Evolutionary conservation across 106 monocot species (phyloP), one percentile per base, ranked within the genome.

Genomic region (Cymbidium sinense): DNA sequence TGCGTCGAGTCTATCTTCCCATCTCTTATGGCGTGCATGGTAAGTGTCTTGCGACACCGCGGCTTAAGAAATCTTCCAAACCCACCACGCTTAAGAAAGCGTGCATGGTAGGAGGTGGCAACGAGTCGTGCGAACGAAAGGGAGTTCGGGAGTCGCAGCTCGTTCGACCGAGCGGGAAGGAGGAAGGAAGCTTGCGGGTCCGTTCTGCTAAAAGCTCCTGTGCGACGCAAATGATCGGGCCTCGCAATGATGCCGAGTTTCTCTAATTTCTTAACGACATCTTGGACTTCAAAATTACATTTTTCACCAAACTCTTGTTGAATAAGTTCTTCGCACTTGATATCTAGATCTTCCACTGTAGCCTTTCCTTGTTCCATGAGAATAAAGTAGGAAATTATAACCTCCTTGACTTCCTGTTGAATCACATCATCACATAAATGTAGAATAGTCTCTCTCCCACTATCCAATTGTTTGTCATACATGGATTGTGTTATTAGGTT

Each of bases 251-350:
- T 88, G 55, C 98, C 98, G 61, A n/a, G 92, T 69, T 84, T 98
- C 84, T 98, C 98, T 65, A 98, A 83, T 84, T 98, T 98, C n/a
- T n/a, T n/a, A n/a, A n/a, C n/a, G n/a, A n/a, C 92, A 86, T 98
- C 94, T 29, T 77, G 84, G 52, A 92, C 94, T 79, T 98, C 98
- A 84, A 98, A 98, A 84, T 98, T 85, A 80, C 94, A 94, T 76
- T 79, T 55, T 73, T 84, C 77, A 18, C 84, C 84, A 86, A 98
- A 98, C 73, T 92, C 90, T 73, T 98, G 94, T 70, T 65, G 75
- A 73, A 98, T 92, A 61, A 98, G 90, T 76, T 94, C 90, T 82
- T 98, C 98, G 77, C 98, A 94, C 23, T 82, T 84, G 36, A 83
- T 23, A 50, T 98, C 98, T 69, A 98, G 88, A 76, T 98, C 98